Base-by-base conservation (phyloP, 1,139 yeast genomes). In the Pneumocystis sp. region DNA sequence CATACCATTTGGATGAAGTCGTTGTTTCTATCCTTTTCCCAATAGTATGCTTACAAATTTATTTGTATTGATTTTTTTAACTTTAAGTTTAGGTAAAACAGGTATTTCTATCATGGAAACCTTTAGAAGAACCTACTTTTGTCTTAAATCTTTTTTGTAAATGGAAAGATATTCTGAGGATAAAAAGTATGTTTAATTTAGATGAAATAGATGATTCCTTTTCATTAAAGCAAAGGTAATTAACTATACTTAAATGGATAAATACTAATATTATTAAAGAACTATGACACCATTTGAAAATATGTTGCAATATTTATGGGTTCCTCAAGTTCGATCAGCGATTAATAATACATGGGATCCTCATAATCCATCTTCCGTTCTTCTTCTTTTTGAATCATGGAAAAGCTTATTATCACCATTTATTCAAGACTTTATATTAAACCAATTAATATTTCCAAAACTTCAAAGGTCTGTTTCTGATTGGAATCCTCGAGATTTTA, bases 301-400 rank as follows among this genome's bases (percentile, higher is more conserved):
- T 7, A 67, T 80, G 64, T 69, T 81, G 39, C 69, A 73, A 35
- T 69, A 71, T 1, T 62, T 72, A 5, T 79, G 82, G 80, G 70
- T 72, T 0, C 76, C 77, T 0, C 75, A 74, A 34, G 69, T 80
- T 0, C 67, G 71, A 5, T 62, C 70, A 0, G 73, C 72, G 31
- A 72, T 79, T 29, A 63, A 68, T n/a, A 66, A 71, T 8, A 69
- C 72, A 6, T 81, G 83, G 77, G 66, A 70, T 34, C 71, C 75
- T 73, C 15, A 66, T 74, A 37, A 68, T 76, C 65, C 76, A 0
- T 70, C 71, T 7, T 61, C 73, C 2, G 74, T 73, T 1, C 66
- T 76, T 7, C 63, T 71, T 3, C 64, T 76, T 17, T 66, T 76
- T 2, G 77, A 82, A 40, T 81, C 80, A 50, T 81, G 83, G 79